Conservation (phyloP, 352 stramenopile species). For the Phytophthora palmivora region DNA sequence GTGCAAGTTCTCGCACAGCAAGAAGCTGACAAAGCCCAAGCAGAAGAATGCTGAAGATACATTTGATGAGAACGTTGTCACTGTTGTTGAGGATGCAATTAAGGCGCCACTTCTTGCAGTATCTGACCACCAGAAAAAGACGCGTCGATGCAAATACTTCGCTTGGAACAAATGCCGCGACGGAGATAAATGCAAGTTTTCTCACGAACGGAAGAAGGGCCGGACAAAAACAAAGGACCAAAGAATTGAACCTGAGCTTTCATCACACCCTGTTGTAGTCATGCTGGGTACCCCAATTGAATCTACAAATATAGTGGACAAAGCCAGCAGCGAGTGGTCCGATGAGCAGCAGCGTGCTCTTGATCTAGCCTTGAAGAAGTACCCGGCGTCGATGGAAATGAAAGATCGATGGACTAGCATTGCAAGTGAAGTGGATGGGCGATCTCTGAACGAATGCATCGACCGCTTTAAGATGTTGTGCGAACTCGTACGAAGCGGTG, state of each 20-base stretch:
- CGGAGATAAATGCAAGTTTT: slow-evolving; percentile 66
- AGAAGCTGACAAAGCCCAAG: slow-evolving; percentile 21
- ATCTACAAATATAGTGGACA: neutral
- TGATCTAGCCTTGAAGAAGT: slow-evolving; percentile 68
- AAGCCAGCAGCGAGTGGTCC: slow-evolving; percentile 51
- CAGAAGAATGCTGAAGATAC: too few relatives aligned
- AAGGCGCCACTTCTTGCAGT: neutral
- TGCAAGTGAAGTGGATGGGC: slow-evolving; percentile 57
- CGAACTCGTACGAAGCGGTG: slow-evolving; percentile 43
- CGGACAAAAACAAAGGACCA: neutral
- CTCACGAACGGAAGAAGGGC: slow-evolving; percentile 33
- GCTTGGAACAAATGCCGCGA: slow-evolving; percentile 48
- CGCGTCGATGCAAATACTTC: slow-evolving; percentile 56
- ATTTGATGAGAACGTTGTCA: too few relatives aligned
- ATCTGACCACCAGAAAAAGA: slow-evolving; percentile 21
- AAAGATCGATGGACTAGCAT: slow-evolving; percentile 72
- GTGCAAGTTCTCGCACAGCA: slow-evolving; percentile 51
- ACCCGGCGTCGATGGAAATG: slow-evolving; percentile 68
- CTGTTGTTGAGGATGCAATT: too few relatives aligned
- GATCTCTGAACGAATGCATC: slow-evolving; percentile 77
- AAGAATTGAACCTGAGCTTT: neutral
- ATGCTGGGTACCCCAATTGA: slow-evolving; percentile 9
- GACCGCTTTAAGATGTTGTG: slow-evolving; percentile 71
- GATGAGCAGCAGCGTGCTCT: slow-evolving; percentile 61
- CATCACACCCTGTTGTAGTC: slow-evolving; percentile 18